These are phyloP conservation scores for Botrytis pseudocinerea DNA, from an alignment of 2,329 filamentous ascomycete genomes.

Conservation along the genomic window DNA sequence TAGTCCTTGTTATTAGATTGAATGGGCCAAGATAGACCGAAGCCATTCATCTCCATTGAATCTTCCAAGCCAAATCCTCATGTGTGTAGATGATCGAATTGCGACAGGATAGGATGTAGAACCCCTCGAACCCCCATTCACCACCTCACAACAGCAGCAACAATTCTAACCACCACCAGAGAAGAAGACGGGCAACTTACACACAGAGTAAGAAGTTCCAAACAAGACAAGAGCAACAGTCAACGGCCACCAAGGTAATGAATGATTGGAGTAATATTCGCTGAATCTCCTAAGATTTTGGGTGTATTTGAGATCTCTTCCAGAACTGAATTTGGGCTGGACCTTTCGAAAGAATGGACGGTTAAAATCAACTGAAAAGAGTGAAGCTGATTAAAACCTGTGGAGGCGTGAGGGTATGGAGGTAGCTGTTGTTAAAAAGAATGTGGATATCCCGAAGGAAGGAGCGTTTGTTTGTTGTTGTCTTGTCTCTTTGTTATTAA, in stretches of 20 bases:
- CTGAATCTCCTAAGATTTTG: conserved; percentile 8
- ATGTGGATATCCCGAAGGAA: conserved; percentile 41
- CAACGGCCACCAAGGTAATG: conserved; percentile 9
- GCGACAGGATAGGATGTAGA: background rate
- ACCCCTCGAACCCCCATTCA: background rate
- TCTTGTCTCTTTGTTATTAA: conserved; percentile 12
- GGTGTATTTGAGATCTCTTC: conserved; percentile 1
- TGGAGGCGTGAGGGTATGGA: conserved; percentile 6
- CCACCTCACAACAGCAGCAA: background rate
- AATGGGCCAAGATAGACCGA: background rate
- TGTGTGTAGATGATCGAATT: background rate
- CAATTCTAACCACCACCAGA: background rate
- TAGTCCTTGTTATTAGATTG: conserved; percentile 4
- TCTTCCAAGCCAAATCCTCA: background rate
- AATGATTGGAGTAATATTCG: conserved; percentile 18
- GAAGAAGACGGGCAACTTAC: conserved; percentile 29
- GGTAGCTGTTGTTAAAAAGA: conserved; percentile 34
- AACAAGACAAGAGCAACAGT: conserved; percentile 21
- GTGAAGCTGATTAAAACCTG: conserved; percentile 45
- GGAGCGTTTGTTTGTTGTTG: conserved; percentile 23
- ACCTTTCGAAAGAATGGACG: conserved; percentile 43
- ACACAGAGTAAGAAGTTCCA: conserved; percentile 30
- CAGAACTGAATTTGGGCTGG: conserved; percentile 10
- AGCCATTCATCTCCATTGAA: background rate
- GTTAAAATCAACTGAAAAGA: conserved; percentile 45